Evolutionary conservation across 495 filamentous ascomycete genomes (phyloP), one percentile per base, ranked within the genome.

Genomic region (Neurospora discreta): DNA sequence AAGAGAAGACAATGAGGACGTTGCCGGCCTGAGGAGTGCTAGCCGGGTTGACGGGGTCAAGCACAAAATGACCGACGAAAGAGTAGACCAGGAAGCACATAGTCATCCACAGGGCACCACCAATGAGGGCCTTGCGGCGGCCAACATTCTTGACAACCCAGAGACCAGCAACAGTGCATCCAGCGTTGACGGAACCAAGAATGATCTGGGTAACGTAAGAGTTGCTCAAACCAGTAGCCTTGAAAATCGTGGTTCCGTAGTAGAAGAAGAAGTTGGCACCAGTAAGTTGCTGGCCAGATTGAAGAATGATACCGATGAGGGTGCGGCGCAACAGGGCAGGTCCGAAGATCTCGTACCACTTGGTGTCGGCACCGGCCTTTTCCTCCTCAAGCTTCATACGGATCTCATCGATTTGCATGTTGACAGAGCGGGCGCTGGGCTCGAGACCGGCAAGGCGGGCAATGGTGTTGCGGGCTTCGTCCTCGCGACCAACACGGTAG

Each of bases 201-300:
- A 93, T 93, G 74, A 94, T 91, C 73, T 89, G 87, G 33, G 90
- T 93, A 36, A 91, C 81, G 81, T 89, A 93, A 74, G 85, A 86
- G 81, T 93, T 88, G 71, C 79, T 82, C 43, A 94, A 82, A 77
- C 90, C 91, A 3, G 90, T 88, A 41, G 89, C 87, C 33, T 82
- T 74, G 82, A 94, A 94, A 81, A 91, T 89, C 69, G 83, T 87
- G 74, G 90, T 91, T 67, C 91, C 90, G 78, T 92, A 94, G 82
- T 93, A 93, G 83, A 94, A 93, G 81, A 92, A 90, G 83, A 91
- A 94, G 80, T 93, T 93, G 72, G 89, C 90, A 69, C 90, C 89
- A 41, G 89, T 90, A 16, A 91, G 82, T 78, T 88, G 92, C 78
- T 93, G 91, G 38, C 91, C 85, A 11, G 89, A 87, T 80, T 94